Evolutionary conservation across 2,329 filamentous ascomycete genomes (phyloP).

Genomic region (Cephalotrichum gorgonifer): DNA sequence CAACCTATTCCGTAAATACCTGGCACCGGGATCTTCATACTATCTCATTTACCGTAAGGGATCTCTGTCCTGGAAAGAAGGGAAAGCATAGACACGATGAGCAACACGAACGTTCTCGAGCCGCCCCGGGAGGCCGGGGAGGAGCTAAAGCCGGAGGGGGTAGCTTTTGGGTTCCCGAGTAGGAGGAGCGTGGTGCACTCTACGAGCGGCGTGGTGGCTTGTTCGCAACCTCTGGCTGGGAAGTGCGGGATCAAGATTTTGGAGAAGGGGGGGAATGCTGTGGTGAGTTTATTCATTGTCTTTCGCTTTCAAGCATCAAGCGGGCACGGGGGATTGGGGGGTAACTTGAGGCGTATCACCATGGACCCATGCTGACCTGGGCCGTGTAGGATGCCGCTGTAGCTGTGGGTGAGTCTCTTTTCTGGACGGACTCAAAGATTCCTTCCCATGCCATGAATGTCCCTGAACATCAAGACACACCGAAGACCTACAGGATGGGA

Average conservation of each 20-base stretch:
- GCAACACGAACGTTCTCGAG: background rate
- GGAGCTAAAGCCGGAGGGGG: background rate
- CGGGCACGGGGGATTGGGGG: too few relatives aligned
- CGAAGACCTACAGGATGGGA: background rate
- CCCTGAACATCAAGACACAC: too few relatives aligned
- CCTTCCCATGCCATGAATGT: too few relatives aligned
- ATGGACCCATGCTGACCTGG: background rate
- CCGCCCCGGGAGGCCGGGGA: background rate
- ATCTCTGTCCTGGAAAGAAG: background rate
- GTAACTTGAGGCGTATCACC: too few relatives aligned
- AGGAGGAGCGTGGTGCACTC: slow-evolving; percentile 86
- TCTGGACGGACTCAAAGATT: too few relatives aligned
- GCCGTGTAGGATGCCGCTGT: slow-evolving; percentile 76
- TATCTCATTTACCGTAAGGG: background rate
- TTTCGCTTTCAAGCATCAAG: background rate
- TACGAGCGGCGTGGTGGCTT: slow-evolving; percentile 82
- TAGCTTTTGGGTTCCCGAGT: slow-evolving; percentile 4
- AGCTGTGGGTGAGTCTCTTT: slow-evolving; percentile 70
- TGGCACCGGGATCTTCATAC: too few relatives aligned
- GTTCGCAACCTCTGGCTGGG: slow-evolving; percentile 79
- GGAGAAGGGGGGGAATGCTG: slow-evolving; percentile 84
- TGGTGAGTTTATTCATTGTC: slow-evolving; percentile 45
- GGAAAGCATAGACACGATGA: background rate
- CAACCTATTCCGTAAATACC: too few relatives aligned
- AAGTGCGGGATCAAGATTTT: slow-evolving; percentile 79